Base-by-base conservation (phyloP, 306 rosid genomes). In the Acacia acuminata region DNA sequence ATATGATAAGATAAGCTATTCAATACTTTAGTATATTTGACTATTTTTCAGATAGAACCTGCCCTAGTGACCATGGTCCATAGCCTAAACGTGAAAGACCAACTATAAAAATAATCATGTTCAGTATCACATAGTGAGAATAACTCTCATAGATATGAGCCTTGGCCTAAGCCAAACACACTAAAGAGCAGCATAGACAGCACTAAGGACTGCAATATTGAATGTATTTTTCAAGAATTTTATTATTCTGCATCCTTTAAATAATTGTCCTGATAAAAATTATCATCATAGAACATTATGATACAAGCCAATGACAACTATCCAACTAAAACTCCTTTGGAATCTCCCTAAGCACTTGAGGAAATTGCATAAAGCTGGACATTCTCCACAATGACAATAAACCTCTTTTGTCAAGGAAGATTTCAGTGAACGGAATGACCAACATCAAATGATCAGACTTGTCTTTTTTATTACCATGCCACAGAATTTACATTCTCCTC, bases 331-430 rank as follows among this genome's bases (percentile, higher is more conserved):
- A 15, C 15, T 32, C 30, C 44, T 48, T 30, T 30, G 25, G 9
- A 50, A 32, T 70, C 34, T 70, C 30, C 63, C 42, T 25, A 17
- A 50, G 15, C 27, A 50, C 44, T 50, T 30, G 44, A 50, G 32
- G 63, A 50, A 73, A 73, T 27, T 17, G 55, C 55, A 72, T 43
- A 45, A 60, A 73, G 20, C 67, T 73, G 74, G 27, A 73, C 63
- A 17, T 50, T 10, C 64, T 65, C 7, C 40, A 77, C 40, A 77
- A 47, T 47, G 22, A 22, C 20, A 20, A 48, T 10, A 14, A 48
- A 36, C 56, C 43, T 11, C 71, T 34, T 60, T 40, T 72, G 71
- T 17, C 72, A 36, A 67, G 11, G n/a, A 32, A 65, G 43, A 32
- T 65, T 66, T 34, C 44, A 68, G 73, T n/a, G 43, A 68, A 38